phyloP scores from a whole-genome alignment of 192 early-diverging fungal genomes.

The Powellomyces hirtus region DNA sequence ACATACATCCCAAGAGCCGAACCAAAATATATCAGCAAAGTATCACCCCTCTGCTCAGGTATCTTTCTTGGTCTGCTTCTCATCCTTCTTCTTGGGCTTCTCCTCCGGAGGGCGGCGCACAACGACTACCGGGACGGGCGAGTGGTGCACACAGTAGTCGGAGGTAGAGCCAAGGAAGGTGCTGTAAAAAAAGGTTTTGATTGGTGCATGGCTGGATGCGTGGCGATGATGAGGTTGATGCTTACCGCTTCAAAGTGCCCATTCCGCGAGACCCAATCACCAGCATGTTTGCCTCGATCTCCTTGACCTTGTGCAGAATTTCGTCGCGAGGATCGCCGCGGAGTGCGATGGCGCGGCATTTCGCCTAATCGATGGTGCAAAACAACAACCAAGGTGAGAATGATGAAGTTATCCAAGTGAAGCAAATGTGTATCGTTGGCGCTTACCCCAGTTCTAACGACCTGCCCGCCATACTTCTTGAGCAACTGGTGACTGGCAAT shows the following conservation, averaged over 20 bases:
- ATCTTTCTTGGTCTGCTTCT: too few species aligned
- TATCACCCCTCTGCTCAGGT: too few species aligned
- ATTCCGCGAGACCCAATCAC: conserved; percentile 38
- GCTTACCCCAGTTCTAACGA: conserved; percentile 23
- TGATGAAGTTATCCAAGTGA: neutral
- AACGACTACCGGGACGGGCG: conserved; percentile 8
- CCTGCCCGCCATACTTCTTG: conserved; percentile 17
- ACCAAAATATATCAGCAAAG: too few species aligned
- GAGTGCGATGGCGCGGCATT: conserved; percentile 42
- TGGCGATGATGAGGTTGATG: neutral
- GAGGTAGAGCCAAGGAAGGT: conserved; percentile 44
- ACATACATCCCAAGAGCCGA: too few species aligned
- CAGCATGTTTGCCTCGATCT: conserved; percentile 31
- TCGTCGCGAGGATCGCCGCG: conserved; percentile 47
- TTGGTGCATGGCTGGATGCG: neutral
- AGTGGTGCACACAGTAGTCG: conserved; percentile 45
- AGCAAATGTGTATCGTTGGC: neutral
- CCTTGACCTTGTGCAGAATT: conserved; percentile 34
- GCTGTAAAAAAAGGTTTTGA: conserved; percentile 3
- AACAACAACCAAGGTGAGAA: neutral
- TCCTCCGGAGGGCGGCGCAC: neutral
- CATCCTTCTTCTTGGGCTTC: neutral
- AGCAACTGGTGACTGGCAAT: conserved; percentile 6
- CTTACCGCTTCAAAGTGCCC: conserved; percentile 28
- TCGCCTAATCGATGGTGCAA: neutral